Conservation (phyloP, 2,329 filamentous ascomycete genomes). For the Fusarium nanum region DNA sequence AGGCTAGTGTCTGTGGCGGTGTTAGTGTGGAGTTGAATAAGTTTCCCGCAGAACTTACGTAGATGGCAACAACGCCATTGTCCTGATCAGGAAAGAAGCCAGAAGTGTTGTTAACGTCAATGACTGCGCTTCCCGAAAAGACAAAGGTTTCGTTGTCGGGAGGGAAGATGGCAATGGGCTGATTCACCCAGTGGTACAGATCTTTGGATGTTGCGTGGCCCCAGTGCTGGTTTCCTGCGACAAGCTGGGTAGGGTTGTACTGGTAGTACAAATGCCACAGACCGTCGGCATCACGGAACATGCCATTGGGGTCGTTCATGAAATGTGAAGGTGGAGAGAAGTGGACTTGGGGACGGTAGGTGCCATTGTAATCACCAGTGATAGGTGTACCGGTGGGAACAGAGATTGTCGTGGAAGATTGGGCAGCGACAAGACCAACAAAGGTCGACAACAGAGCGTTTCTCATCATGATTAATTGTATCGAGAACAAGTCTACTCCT, state of each 20-base stretch:
- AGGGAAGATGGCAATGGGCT: slow-evolving; percentile 70
- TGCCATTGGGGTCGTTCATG: slow-evolving; percentile 74
- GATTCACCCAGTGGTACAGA: slow-evolving; percentile 73
- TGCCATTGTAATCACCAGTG: slow-evolving; percentile 44
- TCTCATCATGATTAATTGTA: neutral
- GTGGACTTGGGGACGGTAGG: slow-evolving; percentile 64
- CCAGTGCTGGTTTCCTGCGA: slow-evolving; percentile 73
- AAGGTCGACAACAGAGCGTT: neutral
- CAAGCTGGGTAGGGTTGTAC: slow-evolving; percentile 56
- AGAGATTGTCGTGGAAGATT: neutral
- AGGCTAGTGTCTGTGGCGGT: slow-evolving; percentile 38
- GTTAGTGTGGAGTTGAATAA: neutral
- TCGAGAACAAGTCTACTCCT: neutral
- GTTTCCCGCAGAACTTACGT: slow-evolving; percentile 42
- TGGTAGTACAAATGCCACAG: slow-evolving; percentile 75
- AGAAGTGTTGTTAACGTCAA: slow-evolving; percentile 73
- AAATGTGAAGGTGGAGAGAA: slow-evolving; percentile 65
- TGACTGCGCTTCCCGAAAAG: slow-evolving; percentile 67
- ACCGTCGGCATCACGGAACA: slow-evolving; percentile 68
- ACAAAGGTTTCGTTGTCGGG: slow-evolving; percentile 58
- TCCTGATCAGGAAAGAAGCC: slow-evolving; percentile 71
- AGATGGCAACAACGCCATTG: slow-evolving; percentile 69
- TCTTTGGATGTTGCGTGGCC: slow-evolving; percentile 73
- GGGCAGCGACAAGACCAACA: neutral
- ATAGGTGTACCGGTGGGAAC: slow-evolving; percentile 43